Percentiles rank a stretch among this genome's conserved stretches.
phyloP scores from a whole-genome alignment of 495 filamentous ascomycete genomes.

The Lentithecium fluviatile region DNA sequence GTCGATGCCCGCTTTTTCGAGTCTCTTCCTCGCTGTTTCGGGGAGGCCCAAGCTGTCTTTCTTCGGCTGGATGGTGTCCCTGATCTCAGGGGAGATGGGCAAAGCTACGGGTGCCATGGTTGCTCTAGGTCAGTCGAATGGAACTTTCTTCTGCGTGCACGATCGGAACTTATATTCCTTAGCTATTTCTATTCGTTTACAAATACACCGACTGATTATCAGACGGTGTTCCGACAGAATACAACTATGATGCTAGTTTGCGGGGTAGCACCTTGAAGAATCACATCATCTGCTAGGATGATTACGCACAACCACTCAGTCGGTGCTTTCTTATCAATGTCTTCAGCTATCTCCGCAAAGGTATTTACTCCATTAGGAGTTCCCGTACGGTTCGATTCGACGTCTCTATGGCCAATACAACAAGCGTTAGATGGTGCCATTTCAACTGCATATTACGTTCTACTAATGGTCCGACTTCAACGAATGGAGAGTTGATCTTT shows the following conservation, averaged over 20 bases:
- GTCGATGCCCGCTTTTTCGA: slow-evolving; percentile 65
- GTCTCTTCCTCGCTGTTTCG: slow-evolving; percentile 51
- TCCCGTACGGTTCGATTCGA: not conserved
- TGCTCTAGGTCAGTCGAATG: not conserved
- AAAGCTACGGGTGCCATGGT: slow-evolving; percentile 41
- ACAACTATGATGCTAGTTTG: too few species aligned
- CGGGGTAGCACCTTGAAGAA: slow-evolving; percentile 22
- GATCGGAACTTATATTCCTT: too few species aligned
- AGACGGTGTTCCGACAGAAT: too few species aligned
- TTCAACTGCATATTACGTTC: not conserved
- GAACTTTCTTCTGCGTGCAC: not conserved
- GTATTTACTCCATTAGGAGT: not conserved
- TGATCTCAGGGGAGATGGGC: slow-evolving; percentile 56
- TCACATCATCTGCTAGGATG: slow-evolving; percentile 30
- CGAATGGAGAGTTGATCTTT: too few species aligned
- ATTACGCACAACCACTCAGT: slow-evolving; percentile 24
- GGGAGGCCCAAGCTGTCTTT: slow-evolving; percentile 65
- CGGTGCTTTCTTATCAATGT: slow-evolving; percentile 8
- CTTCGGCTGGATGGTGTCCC: slow-evolving; percentile 57
- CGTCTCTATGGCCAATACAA: not conserved
- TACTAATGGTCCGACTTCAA: too few species aligned
- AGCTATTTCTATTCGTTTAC: too few species aligned
- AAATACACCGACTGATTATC: too few species aligned
- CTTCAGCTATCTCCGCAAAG: not conserved
- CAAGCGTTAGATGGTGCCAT: slow-evolving; percentile 8